Base-by-base conservation (phyloP, 768 basidiomycete genomes). In the Leccinum disarticulatum region DNA sequence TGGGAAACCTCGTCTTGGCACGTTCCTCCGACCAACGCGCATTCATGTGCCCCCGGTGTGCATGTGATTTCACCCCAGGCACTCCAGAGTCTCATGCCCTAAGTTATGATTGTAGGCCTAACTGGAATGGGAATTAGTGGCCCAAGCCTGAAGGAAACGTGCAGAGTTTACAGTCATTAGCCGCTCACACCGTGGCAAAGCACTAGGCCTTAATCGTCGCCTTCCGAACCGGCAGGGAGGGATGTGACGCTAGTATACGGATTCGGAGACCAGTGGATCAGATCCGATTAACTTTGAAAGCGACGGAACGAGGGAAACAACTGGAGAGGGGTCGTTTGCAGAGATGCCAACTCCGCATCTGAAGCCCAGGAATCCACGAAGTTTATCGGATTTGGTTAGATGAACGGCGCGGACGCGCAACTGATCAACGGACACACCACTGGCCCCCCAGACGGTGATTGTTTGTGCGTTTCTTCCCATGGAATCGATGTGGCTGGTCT, bases 331-430 rank as follows among this genome's bases (percentile, higher is more conserved):
- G 48, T 28, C 9, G 54, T 31, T 35, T 27, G 60, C 35, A n/a
- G 28, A 19, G 31, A 57, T 56, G 51, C 22, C 55, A 67, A 50
- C 35, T 57, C 52, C 51, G 51, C 59, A 49, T 30, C 28, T 22
- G 38, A 28, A 52, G 19, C 28, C 8, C n/a, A 46, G 43, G n/a
- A 31, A 54, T 54, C 28, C 38, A 31, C 35, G 51, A 60, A 48
- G 60, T 25, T 27, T 38, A 28, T 59, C 56, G 1, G 1, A 68
- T 71, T 58, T 71, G 59, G 69, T 58, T 69, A 69, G 50, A 69
- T 13, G 60, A 57, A 54, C 4, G 33, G 52, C 28, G 52, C n/a
- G 58, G 15, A 17, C 27, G 22, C 17, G 46, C 17, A 33, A 22
- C 31, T 35, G 33, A 41, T 64, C 55, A 36, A 27, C 50, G 11